Conservation (phyloP, 768 basidiomycete genomes). For the Suillus ampliporus region DNA sequence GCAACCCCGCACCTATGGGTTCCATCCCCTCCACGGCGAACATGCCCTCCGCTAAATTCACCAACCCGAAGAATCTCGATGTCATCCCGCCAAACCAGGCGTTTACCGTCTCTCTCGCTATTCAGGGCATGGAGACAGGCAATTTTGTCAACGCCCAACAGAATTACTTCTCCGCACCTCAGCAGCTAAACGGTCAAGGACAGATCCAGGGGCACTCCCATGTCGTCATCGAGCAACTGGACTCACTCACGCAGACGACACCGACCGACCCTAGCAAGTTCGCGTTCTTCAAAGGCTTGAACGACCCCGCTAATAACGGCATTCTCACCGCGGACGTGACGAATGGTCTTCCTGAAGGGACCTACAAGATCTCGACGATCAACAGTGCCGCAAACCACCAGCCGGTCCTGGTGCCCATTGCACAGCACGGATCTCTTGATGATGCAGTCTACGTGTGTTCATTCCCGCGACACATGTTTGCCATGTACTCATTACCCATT, state of each 20-base stretch:
- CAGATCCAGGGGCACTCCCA: constrained; percentile 64
- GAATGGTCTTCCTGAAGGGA: constrained; percentile 59
- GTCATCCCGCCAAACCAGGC: constrained; percentile 49
- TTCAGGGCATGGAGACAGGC: constrained; percentile 53
- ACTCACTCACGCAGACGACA: constrained; percentile 47
- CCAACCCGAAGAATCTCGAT: constrained; percentile 45
- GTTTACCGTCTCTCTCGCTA: constrained; percentile 58
- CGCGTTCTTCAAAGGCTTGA: constrained; percentile 60
- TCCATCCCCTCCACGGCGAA: constrained; percentile 52
- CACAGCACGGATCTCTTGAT: constrained; percentile 64
- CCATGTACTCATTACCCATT: constrained; percentile 14
- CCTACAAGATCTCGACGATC: constrained; percentile 65
- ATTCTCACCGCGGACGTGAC: constrained; percentile 55
- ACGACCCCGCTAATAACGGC: constrained; percentile 51
- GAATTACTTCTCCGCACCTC: constrained; percentile 63
- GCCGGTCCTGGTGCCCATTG: constrained; percentile 60
- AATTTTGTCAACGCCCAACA: constrained; percentile 60
- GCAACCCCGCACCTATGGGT: constrained; percentile 65
- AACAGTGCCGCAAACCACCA: constrained; percentile 63
- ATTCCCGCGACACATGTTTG: constrained; percentile 12
- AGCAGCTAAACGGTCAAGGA: constrained; percentile 55
- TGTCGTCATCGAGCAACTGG: constrained; percentile 57
- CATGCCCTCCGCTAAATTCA: constrained; percentile 57
- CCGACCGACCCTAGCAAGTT: constrained; percentile 57
- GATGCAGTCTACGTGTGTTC: constrained; percentile 62